Base-by-base conservation (phyloP, 495 filamentous ascomycete genomes). In the Aspergillus cavernicola region DNA sequence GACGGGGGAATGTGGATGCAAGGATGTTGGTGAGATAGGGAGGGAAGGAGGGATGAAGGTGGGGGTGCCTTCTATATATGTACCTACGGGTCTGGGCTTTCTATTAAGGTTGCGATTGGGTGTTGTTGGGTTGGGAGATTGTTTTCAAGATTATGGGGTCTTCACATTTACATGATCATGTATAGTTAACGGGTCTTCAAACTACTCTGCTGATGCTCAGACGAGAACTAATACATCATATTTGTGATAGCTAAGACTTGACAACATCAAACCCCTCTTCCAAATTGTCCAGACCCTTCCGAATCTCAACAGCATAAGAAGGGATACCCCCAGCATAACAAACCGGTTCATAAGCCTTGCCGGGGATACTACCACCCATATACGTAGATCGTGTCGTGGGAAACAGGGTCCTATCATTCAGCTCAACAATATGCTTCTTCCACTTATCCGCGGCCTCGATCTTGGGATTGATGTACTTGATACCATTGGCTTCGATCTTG, bases 291-390 rank as follows among this genome's bases (percentile, higher is more conserved):
- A 47, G 19, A 19, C 31, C 44, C 31, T n/a, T 12, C 2, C 44
- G 29, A 36, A 36, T 47, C 44, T 47, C 31, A 12, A 4, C n/a
- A 2, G 13, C 29, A 36, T 47, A 47, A 10, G 12, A 3, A 12
- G 44, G 29, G 24, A 47, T 15, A 7, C 44, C 44, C 4, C 31
- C 44, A 4, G 44, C 10, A 24, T 35, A 47, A 9, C 44, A 47
- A 13, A 47, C 44, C 1, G 44, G 44, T 18, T 47, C 44, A 26
- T 23, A 35, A 4, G 12, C 44, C 63, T 77, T 79, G 0, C 75
- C 75, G 20, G 76, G 74, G 33, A 79, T 71, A 37, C 66, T 70
- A 1, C 65, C 60, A 0, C 75, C 75, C 68, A 74, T 73, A 52
- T 77, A 77, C 69, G 69, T 74, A 31, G 68, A 66, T 24, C 66